Percentiles rank a stretch among this genome's conserved stretches.
Conservation (phyloP, 768 basidiomycete species). For the Leccinum aurantiacum region DNA sequence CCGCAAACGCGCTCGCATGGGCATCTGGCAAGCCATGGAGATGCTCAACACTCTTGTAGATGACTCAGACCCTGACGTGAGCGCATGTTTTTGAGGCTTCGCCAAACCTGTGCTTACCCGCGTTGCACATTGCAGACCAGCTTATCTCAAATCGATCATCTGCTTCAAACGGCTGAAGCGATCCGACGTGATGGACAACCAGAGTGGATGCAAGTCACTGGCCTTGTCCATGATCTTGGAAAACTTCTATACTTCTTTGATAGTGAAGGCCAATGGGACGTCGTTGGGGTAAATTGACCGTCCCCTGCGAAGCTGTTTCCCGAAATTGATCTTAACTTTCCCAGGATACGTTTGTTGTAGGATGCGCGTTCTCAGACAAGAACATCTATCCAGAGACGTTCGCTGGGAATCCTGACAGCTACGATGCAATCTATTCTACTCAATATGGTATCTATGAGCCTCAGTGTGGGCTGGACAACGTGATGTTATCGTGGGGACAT, state of each 20-base stretch:
- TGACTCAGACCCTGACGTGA: constrained; percentile 87
- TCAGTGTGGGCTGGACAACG: constrained; percentile 80
- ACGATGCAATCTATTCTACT: constrained; percentile 66
- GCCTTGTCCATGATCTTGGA: constrained; percentile 86
- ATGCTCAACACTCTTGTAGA: constrained; percentile 85
- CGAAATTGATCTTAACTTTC: constrained; percentile 5
- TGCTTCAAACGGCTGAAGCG: constrained; percentile 90
- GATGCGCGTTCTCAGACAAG: constrained; percentile 82
- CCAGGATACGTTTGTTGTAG: constrained; percentile 77
- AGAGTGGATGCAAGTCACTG: constrained; percentile 91
- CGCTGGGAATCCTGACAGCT: constrained; percentile 64
- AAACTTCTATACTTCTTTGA: constrained; percentile 84
- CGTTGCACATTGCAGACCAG: constrained; percentile 48
- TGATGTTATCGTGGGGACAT: constrained; percentile 90
- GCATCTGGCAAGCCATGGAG: constrained; percentile 85
- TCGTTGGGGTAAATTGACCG: constrained; percentile 67
- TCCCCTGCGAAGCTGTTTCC: background rate
- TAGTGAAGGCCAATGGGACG: constrained; percentile 91
- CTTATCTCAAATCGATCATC: constrained; percentile 85
- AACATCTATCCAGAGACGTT: constrained; percentile 82
- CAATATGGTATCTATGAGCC: constrained; percentile 75
- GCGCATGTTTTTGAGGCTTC: background rate
- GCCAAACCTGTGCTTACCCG: constrained; percentile 12
- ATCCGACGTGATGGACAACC: constrained; percentile 84
- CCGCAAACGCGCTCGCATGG: constrained; percentile 69